Percentiles rank a stretch among this genome's conserved stretches.
Evolutionary conservation across 768 basidiomycete species (phyloP).

Genomic region (Porphyrellus cyaneotinctus): DNA sequence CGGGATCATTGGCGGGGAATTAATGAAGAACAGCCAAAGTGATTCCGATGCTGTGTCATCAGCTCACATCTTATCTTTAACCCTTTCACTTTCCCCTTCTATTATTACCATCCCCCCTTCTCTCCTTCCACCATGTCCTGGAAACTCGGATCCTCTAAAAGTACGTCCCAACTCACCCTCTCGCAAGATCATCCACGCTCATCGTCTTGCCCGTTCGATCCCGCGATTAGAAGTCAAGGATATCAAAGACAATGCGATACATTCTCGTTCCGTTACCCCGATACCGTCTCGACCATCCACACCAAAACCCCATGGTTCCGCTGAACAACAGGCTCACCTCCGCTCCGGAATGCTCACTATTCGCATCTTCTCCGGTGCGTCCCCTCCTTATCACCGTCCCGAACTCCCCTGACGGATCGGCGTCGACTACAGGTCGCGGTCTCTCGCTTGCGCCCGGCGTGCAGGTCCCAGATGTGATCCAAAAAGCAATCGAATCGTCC

Average conservation of each 20-base stretch:
- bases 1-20: too few relatives aligned
- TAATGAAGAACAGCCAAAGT: too few relatives aligned
- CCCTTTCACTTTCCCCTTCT: too few relatives aligned
- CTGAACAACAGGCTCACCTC: conserved; percentile 52
- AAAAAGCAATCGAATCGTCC: conserved; percentile 67
- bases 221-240: conserved; percentile 65
- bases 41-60: neutral
- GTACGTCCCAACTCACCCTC: conserved; percentile 8
- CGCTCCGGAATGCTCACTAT: conserved; percentile 92
- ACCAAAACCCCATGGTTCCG: conserved; percentile 52
- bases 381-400: conserved; percentile 17
- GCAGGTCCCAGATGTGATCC: conserved; percentile 78
- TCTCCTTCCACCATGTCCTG: conserved; percentile 45
- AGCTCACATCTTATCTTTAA: conserved; percentile 8
- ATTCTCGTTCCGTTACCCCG: conserved; percentile 77
- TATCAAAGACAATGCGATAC: conserved; percentile 60
- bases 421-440: conserved; percentile 56
- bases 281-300: conserved; percentile 80
- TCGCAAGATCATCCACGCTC: neutral
- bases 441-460: conserved; percentile 76
- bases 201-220: neutral
- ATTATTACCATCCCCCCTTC: neutral
- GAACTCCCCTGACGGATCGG: neutral
- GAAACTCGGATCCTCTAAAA: conserved; percentile 45
- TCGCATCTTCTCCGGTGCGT: conserved; percentile 86